These are phyloP conservation scores for Candida namnaoensis DNA, from an alignment of 805 yeast genomes.

Conservation along the genomic window DNA sequence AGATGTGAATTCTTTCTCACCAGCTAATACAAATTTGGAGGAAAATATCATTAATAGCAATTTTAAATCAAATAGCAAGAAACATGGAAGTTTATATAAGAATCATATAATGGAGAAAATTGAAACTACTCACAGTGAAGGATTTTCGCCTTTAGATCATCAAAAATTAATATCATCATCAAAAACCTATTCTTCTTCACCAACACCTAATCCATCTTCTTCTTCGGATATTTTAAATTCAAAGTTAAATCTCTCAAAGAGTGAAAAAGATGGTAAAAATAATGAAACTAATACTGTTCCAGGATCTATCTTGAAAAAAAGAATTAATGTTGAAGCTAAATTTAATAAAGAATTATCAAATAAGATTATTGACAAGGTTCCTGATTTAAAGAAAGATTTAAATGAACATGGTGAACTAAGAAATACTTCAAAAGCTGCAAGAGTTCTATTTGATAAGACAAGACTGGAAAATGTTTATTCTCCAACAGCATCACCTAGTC, in stretches of 20 bases:
- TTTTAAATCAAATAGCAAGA: too few species aligned
- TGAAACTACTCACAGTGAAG: too few species aligned
- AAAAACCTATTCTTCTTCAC: constrained; percentile 4
- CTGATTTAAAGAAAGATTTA: constrained; percentile 14
- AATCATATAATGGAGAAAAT: too few species aligned
- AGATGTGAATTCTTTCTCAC: too few species aligned
- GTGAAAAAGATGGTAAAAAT: not conserved
- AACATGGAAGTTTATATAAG: too few species aligned
- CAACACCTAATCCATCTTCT: constrained; percentile 6
- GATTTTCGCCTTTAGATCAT: too few species aligned
- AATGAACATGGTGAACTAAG: constrained; percentile 14
- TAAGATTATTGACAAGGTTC: constrained; percentile 9
- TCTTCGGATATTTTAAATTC: not conserved
- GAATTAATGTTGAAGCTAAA: constrained; percentile 1
- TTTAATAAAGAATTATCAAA: constrained; percentile 12
- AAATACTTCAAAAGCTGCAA: constrained; percentile 23
- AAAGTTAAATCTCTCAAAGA: not conserved
- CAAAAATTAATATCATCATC: too few species aligned
- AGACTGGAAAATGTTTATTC: constrained; percentile 9
- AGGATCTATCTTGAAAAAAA: constrained; percentile 13
- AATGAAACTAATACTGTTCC: not conserved
- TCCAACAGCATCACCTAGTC: not conserved
- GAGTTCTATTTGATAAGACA: constrained; percentile 27
- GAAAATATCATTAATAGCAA: too few species aligned
- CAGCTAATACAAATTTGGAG: not conserved